phyloP scores from a whole-genome alignment of 805 yeast species.

The Yueomyces sp. region DNA sequence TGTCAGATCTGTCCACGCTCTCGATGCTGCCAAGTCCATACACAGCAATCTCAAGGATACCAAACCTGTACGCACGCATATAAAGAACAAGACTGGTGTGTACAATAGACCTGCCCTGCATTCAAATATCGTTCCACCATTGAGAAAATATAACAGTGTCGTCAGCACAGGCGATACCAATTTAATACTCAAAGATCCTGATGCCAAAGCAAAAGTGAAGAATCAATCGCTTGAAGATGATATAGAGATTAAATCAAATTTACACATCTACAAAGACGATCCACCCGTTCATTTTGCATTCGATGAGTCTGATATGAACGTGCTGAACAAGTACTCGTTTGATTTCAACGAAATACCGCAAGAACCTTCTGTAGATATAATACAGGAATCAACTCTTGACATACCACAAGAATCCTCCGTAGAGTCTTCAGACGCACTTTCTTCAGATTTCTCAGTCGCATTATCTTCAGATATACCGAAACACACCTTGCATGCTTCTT shows the following conservation, averaged over 20 bases:
- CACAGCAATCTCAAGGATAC: not conserved
- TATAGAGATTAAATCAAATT: slow-evolving; percentile 35
- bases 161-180: slow-evolving; percentile 4
- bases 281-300: too few relatives aligned
- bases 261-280: not conserved
- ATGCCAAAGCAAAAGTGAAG: slow-evolving; percentile 3
- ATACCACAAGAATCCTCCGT: too few relatives aligned
- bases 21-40: not conserved
- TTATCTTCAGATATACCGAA: too few relatives aligned
- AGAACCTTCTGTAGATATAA: too few relatives aligned
- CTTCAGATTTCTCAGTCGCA: too few relatives aligned
- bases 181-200: slow-evolving; percentile 17
- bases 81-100: slow-evolving; percentile 13
- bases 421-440: too few relatives aligned
- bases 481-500: too few relatives aligned
- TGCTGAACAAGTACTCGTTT: too few relatives aligned
- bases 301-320: too few relatives aligned
- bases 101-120: slow-evolving; percentile 16
- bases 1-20: not conserved
- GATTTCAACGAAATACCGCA: too few relatives aligned
- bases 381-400: too few relatives aligned
- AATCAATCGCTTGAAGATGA: slow-evolving; percentile 23
- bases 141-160: not conserved
- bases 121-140: not conserved
- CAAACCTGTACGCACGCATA: not conserved